phyloP scores from a whole-genome alignment of 371 early-diverging fungal genomes.

The Rhizopus sp. region DNA sequence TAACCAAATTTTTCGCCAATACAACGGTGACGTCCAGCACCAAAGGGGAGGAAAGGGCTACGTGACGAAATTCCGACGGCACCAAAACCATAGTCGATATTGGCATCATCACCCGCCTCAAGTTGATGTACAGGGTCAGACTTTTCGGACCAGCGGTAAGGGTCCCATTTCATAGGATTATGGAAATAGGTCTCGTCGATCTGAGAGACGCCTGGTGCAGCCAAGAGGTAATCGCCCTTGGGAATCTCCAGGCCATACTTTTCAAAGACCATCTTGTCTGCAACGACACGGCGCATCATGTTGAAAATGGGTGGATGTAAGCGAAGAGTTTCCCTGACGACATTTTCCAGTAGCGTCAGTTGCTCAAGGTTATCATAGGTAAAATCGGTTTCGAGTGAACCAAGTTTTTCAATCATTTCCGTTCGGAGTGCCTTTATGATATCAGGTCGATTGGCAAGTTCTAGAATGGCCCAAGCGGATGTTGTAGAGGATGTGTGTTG shows the following conservation, averaged over 20 bases:
- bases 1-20: constrained; percentile 97
- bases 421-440: constrained; percentile 57
- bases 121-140: constrained; percentile 44
- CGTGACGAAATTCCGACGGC: constrained; percentile 71
- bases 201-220: constrained; percentile 83
- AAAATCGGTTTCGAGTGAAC: constrained; percentile 60
- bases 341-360: constrained; percentile 74
- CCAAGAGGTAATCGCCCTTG: constrained; percentile 85
- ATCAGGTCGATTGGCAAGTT: constrained; percentile 81
- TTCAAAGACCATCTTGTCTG: constrained; percentile 64
- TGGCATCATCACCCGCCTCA: constrained; percentile 68
- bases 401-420: constrained; percentile 65
- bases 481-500: constrained; percentile 97
- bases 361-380: constrained; percentile 81
- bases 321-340: constrained; percentile 90
- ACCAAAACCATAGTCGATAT: constrained; percentile 86
- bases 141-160: constrained; percentile 76
- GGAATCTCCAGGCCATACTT: constrained; percentile 83
- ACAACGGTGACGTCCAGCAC: constrained; percentile 97
- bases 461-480: constrained; percentile 88
- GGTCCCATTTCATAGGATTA: constrained; percentile 78
- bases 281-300: constrained; percentile 90
- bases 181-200: constrained; percentile 78
- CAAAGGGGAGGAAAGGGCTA: constrained; percentile 93
- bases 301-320: constrained; percentile 92